Base-by-base conservation (phyloP, 2,329 filamentous ascomycete species). In the Chaetomium sp. region DNA sequence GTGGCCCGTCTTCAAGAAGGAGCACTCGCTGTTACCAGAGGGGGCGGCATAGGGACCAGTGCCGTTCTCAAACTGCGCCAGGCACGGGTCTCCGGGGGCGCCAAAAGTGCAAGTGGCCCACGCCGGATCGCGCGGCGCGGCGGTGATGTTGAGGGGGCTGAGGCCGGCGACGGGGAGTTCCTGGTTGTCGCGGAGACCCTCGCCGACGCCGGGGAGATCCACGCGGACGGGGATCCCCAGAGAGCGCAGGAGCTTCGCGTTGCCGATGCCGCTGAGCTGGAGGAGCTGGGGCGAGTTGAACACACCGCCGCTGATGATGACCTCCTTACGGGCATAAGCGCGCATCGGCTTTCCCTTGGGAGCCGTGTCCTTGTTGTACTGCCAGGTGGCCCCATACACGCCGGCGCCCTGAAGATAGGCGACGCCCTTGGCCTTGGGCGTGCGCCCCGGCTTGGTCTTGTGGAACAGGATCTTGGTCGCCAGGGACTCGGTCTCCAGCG, bases 271-370 rank as follows among this genome's bases (percentile, higher is more conserved):
- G 57, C 80, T 82, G 1, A 84, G 76, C 73, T 83, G 81, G 3
- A 85, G 78, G 4, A 85, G 76, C 64, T 83, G 80, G 0, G 82
- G 82, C 4, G 80, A 78, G 70, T 83, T 81, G 70, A 83, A 81
- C 1, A 78, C 74, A 13, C 83, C 82, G 1, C 80, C 81, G 0
- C 78, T 76, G 19, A 85, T 65, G 50, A 85, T 83, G 23, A 85
- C 78, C 67, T 85, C 83, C 42, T 75, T 76, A 27, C 67, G 67
- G 13, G 73, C 73, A 5, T 62, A 70, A 2, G 70, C 72, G 0
- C 58, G 60, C 47, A 69, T 70, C 49, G 56, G 63, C 10, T 70
- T 67, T 7, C 75, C 75, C 47, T 70, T 72, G 8, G 66, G 71
- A 66, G 60, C 70, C 13, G 55, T 70, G 65, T 57, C 64, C 49